Conservation (phyloP, 1,139 yeast species). For the Geotrichum armillariae region DNA sequence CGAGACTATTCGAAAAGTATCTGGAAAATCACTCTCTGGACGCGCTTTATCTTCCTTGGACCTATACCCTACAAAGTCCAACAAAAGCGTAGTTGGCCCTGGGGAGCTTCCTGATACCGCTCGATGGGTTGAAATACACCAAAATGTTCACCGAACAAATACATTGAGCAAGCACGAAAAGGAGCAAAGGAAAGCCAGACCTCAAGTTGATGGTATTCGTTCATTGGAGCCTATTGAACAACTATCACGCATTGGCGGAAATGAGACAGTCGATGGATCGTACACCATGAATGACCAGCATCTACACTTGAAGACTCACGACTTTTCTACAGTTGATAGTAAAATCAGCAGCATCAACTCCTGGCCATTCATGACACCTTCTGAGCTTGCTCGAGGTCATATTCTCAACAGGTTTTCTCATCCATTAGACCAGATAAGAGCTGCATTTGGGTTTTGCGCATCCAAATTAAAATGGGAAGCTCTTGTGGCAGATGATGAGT, state of each 20-base stretch:
- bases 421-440: slow-evolving; percentile 58
- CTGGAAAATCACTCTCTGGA: slow-evolving; percentile 9
- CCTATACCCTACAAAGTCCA: slow-evolving; percentile 54
- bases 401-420: slow-evolving; percentile 14
- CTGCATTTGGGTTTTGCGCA: slow-evolving; percentile 59
- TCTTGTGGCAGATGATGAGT: slow-evolving; percentile 25
- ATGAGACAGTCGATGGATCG: slow-evolving; percentile 31
- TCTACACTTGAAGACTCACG: slow-evolving; percentile 25
- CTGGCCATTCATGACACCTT: slow-evolving; percentile 42
- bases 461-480: slow-evolving; percentile 47
- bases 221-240: slow-evolving; percentile 61
- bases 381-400: slow-evolving; percentile 20
- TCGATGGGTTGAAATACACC: slow-evolving; percentile 51
- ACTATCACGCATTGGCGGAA: slow-evolving; percentile 33
- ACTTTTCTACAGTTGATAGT: slow-evolving; percentile 35
- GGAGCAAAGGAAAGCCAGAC: slow-evolving; percentile 64
- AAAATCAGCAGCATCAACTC: slow-evolving; percentile 33
- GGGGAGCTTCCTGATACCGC: slow-evolving; percentile 29
- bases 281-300: slow-evolving; percentile 26
- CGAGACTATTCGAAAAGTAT: slow-evolving; percentile 17
- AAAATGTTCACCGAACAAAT: slow-evolving; percentile 73
- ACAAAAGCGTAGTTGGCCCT: slow-evolving; percentile 55
- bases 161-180: slow-evolving; percentile 71
- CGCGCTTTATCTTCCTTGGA: slow-evolving; percentile 55
- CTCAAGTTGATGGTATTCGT: slow-evolving; percentile 63